Evolutionary conservation across 2,329 filamentous ascomycete genomes (phyloP).

Genomic region (Ploettnerulaceae sp.): DNA sequence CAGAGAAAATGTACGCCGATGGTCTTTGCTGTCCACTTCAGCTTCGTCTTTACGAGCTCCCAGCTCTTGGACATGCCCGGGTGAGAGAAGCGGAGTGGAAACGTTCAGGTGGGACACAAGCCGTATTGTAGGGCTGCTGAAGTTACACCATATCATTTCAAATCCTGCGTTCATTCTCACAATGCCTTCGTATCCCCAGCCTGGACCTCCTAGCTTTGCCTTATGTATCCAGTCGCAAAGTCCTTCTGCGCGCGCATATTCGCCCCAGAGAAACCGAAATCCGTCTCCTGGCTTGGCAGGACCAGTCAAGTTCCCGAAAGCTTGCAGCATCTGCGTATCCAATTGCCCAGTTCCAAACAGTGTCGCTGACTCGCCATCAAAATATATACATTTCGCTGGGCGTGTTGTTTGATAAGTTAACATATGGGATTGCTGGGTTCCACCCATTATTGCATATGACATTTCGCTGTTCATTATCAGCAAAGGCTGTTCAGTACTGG

Average conservation of each 20-base stretch:
- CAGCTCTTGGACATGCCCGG: too few relatives aligned
- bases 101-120: constrained; percentile 43
- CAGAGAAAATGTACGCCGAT: not conserved
- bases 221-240: constrained; percentile 43
- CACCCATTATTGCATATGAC: constrained; percentile 50
- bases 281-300: constrained; percentile 24
- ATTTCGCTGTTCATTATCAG: constrained; percentile 38
- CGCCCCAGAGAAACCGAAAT: constrained; percentile 38
- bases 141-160: constrained; percentile 50
- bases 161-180: constrained; percentile 49
- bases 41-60: not conserved
- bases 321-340: constrained; percentile 46
- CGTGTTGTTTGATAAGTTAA: constrained; percentile 45
- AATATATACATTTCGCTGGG: constrained; percentile 42
- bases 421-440: constrained; percentile 40
- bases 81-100: constrained; percentile 39
- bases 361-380: constrained; percentile 47
- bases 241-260: constrained; percentile 44
- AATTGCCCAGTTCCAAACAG: constrained; percentile 44
- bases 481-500: not conserved
- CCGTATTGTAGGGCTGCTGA: constrained; percentile 40
- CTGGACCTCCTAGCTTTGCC: constrained; percentile 39
- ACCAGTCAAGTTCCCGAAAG: constrained; percentile 43
- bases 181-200: constrained; percentile 46
- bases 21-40: not conserved